These are phyloP conservation scores for Sisymbrium irio DNA, from an alignment of 345 rosid species.

Conservation along the genomic window DNA sequence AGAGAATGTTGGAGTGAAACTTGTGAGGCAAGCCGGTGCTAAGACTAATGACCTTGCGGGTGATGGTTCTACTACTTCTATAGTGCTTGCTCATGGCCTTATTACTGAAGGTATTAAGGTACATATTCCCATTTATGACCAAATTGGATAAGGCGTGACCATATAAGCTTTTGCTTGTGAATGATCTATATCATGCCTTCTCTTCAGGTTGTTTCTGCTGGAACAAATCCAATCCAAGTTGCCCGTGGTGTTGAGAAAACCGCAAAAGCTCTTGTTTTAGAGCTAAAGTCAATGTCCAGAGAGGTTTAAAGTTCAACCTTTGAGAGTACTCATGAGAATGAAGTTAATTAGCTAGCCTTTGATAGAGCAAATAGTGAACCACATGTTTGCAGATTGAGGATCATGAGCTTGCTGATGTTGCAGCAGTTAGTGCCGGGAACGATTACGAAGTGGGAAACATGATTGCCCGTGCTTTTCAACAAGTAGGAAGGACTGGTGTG, in stretches of 20 bases:
- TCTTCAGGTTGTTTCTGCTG: conserved; percentile 78
- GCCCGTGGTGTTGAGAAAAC: conserved; percentile 86
- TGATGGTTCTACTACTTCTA: conserved; percentile 93
- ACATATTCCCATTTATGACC: conserved; percentile 12
- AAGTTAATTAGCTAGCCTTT: neutral
- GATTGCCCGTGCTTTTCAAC: conserved; percentile 61
- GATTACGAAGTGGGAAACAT: conserved; percentile 72
- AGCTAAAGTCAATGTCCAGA: conserved; percentile 84
- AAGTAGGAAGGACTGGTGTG: conserved; percentile 72
- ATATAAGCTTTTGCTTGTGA: conserved; percentile 9
- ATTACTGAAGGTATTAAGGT: conserved; percentile 89
- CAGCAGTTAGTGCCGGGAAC: conserved; percentile 87
- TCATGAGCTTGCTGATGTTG: conserved; percentile 80
- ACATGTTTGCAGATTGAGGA: conserved; percentile 64
- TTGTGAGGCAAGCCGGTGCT: conserved; percentile 98
- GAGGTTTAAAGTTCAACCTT: conserved; percentile 44
- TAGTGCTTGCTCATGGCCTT: conserved; percentile 87
- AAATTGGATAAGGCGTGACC: neutral
- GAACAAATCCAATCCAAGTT: conserved; percentile 76
- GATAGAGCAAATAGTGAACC: neutral
- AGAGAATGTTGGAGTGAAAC: conserved; percentile 94
- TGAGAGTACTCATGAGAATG: conserved; percentile 5
- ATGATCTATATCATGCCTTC: neutral
- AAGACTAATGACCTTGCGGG: conserved; percentile 92
- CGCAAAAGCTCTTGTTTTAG: conserved; percentile 68